These are phyloP conservation scores for Pseudocercospora vitis DNA, from an alignment of 2,329 filamentous ascomycete species.

Conservation along the genomic window DNA sequence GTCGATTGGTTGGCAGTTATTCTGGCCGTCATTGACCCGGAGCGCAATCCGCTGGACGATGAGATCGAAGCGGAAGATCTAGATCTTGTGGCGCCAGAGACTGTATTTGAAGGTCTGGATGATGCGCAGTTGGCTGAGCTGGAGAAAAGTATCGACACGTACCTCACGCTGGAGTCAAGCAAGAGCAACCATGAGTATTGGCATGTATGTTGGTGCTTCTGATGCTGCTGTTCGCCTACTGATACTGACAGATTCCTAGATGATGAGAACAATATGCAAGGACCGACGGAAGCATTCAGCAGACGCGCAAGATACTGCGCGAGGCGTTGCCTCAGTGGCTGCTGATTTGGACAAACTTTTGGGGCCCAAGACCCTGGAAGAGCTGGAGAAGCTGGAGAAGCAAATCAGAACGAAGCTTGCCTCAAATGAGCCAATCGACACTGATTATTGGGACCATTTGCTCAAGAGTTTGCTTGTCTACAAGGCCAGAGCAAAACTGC, in stretches of 20 bases:
- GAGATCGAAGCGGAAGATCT: slow-evolving; percentile 72
- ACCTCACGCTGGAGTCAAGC: slow-evolving; percentile 77
- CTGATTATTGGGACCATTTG: slow-evolving; percentile 96
- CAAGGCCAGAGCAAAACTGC: slow-evolving; percentile 86
- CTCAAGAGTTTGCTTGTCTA: slow-evolving; percentile 80
- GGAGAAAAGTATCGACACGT: slow-evolving; percentile 77
- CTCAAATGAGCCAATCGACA: slow-evolving; percentile 89
- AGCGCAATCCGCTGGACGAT: slow-evolving; percentile 76
- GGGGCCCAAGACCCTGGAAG: slow-evolving; percentile 77
- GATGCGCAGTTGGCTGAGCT: slow-evolving; percentile 70
- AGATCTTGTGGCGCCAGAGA: slow-evolving; percentile 74
- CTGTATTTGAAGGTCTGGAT: slow-evolving; percentile 72
- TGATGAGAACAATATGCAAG: slow-evolving; percentile 78
- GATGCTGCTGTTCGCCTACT: slow-evolving; percentile 14
- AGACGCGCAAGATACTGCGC: slow-evolving; percentile 60
- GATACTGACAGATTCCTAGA: slow-evolving; percentile 48
- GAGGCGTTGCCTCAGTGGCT: slow-evolving; percentile 78
- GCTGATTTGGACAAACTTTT: slow-evolving; percentile 87
- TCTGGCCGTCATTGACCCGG: slow-evolving; percentile 80
- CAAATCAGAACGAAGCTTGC: slow-evolving; percentile 84
- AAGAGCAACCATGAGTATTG: slow-evolving; percentile 81
- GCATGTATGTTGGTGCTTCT: slow-evolving; percentile 54
- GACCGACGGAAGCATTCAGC: slow-evolving; percentile 68
- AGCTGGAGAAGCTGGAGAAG: slow-evolving; percentile 80
- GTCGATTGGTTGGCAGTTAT: slow-evolving; percentile 94